Conservation (phyloP, 2,329 filamentous ascomycete species). For the Neoscytalidium dimidiatum region DNA sequence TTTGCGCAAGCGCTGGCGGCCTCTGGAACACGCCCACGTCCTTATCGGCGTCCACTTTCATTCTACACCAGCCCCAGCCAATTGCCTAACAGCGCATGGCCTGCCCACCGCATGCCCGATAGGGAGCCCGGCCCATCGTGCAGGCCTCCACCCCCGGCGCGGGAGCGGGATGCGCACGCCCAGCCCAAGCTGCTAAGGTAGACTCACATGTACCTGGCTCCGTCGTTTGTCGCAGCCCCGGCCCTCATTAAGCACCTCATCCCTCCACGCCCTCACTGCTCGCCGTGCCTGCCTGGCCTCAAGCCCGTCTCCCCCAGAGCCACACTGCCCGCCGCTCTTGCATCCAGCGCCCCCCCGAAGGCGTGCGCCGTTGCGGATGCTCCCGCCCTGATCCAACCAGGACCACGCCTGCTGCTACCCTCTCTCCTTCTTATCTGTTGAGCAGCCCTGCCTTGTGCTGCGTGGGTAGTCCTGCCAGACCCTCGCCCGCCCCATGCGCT, state of each 20-base stretch:
- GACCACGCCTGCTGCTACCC: neutral
- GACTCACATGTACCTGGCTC: slow-evolving; percentile 5
- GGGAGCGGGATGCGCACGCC: slow-evolving; percentile 16
- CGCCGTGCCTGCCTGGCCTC: neutral
- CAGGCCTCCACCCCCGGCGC: slow-evolving; percentile 15
- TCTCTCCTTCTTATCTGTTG: neutral
- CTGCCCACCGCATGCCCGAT: slow-evolving; percentile 6
- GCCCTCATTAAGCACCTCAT: neutral
- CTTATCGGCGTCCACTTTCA: slow-evolving; percentile 16
- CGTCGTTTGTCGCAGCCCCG: neutral
- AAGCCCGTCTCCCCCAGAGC: neutral
- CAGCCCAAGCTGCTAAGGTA: neutral
- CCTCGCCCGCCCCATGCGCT: neutral
- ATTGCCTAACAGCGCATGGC: slow-evolving; percentile 3
- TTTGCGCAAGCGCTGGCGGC: neutral
- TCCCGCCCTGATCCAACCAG: slow-evolving; percentile 7
- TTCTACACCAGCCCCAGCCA: slow-evolving; percentile 10
- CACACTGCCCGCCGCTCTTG: neutral
- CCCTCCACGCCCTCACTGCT: too few species aligned
- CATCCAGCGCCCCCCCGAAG: neutral
- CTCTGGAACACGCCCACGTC: slow-evolving; percentile 10
- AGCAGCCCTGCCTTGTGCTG: slow-evolving; percentile 2
- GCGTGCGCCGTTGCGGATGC: slow-evolving; percentile 8
- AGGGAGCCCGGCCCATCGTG: slow-evolving; percentile 5
- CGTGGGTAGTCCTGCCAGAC: neutral